Base-by-base conservation (phyloP, 192 early-diverging fungal genomes). In the Cetraspora pellucida region DNA sequence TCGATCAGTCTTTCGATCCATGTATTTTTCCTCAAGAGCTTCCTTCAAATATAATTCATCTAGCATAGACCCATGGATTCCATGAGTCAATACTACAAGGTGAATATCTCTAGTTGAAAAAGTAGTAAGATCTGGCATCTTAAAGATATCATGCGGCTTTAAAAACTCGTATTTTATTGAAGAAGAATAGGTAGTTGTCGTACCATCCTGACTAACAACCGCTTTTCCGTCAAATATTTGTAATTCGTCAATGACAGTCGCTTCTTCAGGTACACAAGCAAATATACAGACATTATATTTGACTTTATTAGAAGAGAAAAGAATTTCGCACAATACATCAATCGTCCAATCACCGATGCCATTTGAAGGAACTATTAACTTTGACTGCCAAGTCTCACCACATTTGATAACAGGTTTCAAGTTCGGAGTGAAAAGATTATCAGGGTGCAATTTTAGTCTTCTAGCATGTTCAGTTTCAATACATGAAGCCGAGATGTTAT, bases 31-130 rank as follows among this genome's bases (percentile, higher is more conserved):
- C 64, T 85, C 82, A 19, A 85, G 80, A 43, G 81, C 66, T 44
- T 85, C 82, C 27, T 77, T 81, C 7, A 85, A 55, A 37, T 83
- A 85, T 23, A 83, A 75, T 79, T 81, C 28, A 66, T 85, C 84
- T 21, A 82, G 60, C 71, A 77, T 74, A 21, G 77, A 73, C 10
- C 84, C 84, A 57, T 83, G 74, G 10, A 85, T 55, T 13, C 84
- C 84, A 70, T 85, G 84, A 13, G 84, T 85, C 61, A 85, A 44
- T 2, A 85, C 21, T 0, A 85, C 79, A 21, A 85, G 57, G 49
- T 85, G 84, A 44, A 79, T 78, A 23, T 77, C 52, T n/a, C 14
- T 46, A 8, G 37, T 31, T 9, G 70, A 16, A 58, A 21, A 58
- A 14, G 16, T 47, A 21, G 43, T 55, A 17, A 61, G 59, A 27